These are phyloP conservation scores for Wickerhamia fluorescens DNA, from an alignment of 805 yeast genomes.

Conservation along the genomic window DNA sequence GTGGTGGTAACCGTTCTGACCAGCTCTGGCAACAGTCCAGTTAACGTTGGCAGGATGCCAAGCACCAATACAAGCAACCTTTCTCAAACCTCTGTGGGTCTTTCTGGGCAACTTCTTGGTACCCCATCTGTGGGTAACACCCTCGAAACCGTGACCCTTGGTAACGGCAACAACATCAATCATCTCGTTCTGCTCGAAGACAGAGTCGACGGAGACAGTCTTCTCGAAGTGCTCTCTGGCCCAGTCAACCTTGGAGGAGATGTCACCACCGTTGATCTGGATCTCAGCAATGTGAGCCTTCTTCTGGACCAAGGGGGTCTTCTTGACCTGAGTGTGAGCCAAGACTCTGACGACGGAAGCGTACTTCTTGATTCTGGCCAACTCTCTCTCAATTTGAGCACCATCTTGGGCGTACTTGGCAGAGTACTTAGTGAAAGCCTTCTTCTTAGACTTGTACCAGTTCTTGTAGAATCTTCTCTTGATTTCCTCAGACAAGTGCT, in stretches of 20 bases:
- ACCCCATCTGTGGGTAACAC: slow-evolving; percentile 99
- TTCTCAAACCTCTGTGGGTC: slow-evolving; percentile 99
- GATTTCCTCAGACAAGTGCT: slow-evolving; percentile 98
- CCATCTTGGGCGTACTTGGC: slow-evolving; percentile 93
- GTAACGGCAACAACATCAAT: slow-evolving; percentile 98
- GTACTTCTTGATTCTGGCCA: slow-evolving; percentile 98
- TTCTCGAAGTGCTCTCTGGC: slow-evolving; percentile 99
- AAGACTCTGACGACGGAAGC: slow-evolving; percentile 97
- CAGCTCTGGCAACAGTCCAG: slow-evolving; percentile 99
- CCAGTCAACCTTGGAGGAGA: slow-evolving; percentile 96
- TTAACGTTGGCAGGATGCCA: slow-evolving; percentile 99
- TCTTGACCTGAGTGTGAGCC: slow-evolving; percentile 99
- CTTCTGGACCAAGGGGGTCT: slow-evolving; percentile 98
- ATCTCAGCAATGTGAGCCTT: slow-evolving; percentile 99
- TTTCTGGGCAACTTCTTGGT: slow-evolving; percentile 99
- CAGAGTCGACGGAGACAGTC: slow-evolving; percentile 92
- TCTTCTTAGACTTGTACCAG: slow-evolving; percentile 99
- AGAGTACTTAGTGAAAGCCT: slow-evolving; percentile 99
- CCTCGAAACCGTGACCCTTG: slow-evolving; percentile 99
- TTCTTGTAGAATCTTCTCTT: slow-evolving; percentile 99
- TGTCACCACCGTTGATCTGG: slow-evolving; percentile 99
- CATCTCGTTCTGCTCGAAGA: slow-evolving; percentile 98
- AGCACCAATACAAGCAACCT: slow-evolving; percentile 99
- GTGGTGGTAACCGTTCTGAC: slow-evolving; percentile 99
- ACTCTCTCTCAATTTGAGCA: slow-evolving; percentile 85